These are phyloP conservation scores for Parathielavia appendiculata DNA, from an alignment of 495 filamentous ascomycete species.

Conservation along the genomic window DNA sequence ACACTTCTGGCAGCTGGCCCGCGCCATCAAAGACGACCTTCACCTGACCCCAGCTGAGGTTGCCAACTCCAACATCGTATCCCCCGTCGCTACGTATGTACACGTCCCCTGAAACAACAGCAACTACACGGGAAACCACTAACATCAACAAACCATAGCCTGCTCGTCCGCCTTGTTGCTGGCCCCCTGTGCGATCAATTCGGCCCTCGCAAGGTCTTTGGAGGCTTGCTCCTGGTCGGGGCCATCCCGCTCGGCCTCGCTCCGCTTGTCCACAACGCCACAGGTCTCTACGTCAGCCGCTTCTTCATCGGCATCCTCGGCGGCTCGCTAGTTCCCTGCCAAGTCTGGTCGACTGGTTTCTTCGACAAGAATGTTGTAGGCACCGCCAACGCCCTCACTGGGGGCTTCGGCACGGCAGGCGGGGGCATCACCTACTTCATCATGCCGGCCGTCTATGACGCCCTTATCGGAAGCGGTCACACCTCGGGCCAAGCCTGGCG, in stretches of 20 bases:
- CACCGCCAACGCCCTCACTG: conserved; percentile 81
- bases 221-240: conserved; percentile 68
- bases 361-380: conserved; percentile 96
- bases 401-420: conserved; percentile 83
- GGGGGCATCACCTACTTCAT: conserved; percentile 86
- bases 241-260: conserved; percentile 79
- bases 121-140: too few relatives aligned
- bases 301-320: conserved; percentile 95
- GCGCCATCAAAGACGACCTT: conserved; percentile 74
- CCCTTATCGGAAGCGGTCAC: conserved; percentile 58
- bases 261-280: conserved; percentile 63
- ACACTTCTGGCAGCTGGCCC: conserved; percentile 46
- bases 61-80: conserved; percentile 88
- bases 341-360: conserved; percentile 93
- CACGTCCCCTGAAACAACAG: neutral
- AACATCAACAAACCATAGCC: conserved; percentile 42
- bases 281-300: conserved; percentile 68
- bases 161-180: conserved; percentile 72
- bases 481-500: conserved; percentile 71
- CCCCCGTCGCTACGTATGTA: conserved; percentile 42
- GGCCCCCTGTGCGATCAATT: conserved; percentile 81
- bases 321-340: conserved; percentile 87
- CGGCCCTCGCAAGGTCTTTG: conserved; percentile 78
- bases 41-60: conserved; percentile 63
- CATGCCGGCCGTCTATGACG: conserved; percentile 89